Evolutionary conservation across 2,329 filamentous ascomycete species (phyloP).

Genomic region (Ascochyta pisi): DNA sequence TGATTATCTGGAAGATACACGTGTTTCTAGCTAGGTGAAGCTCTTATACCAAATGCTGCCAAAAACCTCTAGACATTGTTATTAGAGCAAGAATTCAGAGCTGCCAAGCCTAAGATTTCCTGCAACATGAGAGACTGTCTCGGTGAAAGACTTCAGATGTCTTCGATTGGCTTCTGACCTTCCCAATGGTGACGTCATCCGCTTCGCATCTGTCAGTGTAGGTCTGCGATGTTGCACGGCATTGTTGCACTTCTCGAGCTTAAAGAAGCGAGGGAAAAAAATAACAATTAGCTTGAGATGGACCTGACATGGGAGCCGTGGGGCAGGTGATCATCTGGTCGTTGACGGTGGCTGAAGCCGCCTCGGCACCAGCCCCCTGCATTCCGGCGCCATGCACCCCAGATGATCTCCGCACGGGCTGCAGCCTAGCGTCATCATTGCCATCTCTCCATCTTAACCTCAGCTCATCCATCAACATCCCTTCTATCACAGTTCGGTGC

Average conservation of each 20-base stretch:
- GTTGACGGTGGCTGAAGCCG: constrained; percentile 5
- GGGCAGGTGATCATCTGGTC: constrained; percentile 1
- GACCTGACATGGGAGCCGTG: not conserved
- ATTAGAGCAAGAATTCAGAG: too few species aligned
- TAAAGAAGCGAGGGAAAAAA: not conserved
- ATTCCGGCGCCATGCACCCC: constrained; percentile 32
- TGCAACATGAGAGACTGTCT: too few species aligned
- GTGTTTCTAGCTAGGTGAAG: too few species aligned
- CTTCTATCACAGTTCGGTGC: constrained; percentile 21
- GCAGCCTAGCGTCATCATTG: constrained; percentile 25
- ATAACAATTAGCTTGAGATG: not conserved
- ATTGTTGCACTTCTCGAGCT: not conserved
- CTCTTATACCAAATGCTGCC: too few species aligned
- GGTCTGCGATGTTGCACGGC: not conserved
- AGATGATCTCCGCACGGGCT: constrained; percentile 23
- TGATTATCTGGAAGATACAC: too few species aligned
- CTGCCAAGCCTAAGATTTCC: too few species aligned
- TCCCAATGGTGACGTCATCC: not conserved
- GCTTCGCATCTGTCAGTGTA: not conserved
- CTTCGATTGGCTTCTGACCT: not conserved
- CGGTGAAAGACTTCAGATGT: too few species aligned
- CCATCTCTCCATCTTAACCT: constrained; percentile 9
- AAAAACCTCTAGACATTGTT: too few species aligned
- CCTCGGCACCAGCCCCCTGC: constrained; percentile 18
- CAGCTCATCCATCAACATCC: constrained; percentile 8